A percentile compares a stretch with the other conserved stretches of the same genome.
Evolutionary conservation across 1,284 basidiomycete species (phyloP).

Genomic region (Cryptococcus amylolentus): DNA sequence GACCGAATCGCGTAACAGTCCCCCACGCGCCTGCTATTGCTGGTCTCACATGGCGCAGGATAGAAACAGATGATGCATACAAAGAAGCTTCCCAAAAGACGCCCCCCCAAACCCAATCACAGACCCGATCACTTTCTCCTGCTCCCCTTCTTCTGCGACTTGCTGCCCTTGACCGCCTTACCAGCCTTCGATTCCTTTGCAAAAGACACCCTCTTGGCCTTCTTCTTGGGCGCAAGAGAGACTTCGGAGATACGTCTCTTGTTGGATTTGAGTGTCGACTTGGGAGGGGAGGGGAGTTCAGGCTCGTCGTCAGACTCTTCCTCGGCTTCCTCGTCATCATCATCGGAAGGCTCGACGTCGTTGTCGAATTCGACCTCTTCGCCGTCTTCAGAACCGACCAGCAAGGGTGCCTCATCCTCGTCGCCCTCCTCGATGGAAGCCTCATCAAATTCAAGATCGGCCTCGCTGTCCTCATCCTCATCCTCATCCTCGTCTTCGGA

Average conservation of each 20-base stretch:
- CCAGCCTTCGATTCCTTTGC: conserved; percentile 6
- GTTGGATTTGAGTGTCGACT: conserved; percentile 3
- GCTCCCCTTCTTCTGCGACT: conserved; percentile 19
- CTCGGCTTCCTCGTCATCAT: conserved; percentile 36
- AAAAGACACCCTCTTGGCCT: conserved; percentile 33
- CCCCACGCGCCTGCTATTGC: too few species aligned
- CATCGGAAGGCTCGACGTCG: conserved; percentile 41
- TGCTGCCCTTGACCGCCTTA: conserved; percentile 3
- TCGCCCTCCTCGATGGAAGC: conserved; percentile 30
- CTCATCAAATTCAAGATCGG: conserved; percentile 41
- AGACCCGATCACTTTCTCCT: conserved; percentile 7
- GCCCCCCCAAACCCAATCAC: background rate
- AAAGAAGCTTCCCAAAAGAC: too few species aligned
- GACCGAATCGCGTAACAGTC: too few species aligned
- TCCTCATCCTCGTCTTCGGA: conserved; percentile 43
- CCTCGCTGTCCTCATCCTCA: conserved; percentile 37
- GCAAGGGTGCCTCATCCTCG: conserved; percentile 28
- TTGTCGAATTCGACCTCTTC: conserved; percentile 45
- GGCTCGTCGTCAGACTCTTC: conserved; percentile 14
- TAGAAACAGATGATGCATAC: too few species aligned
- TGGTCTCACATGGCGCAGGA: too few species aligned
- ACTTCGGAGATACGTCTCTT: conserved; percentile 20
- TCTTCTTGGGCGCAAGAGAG: conserved; percentile 17
- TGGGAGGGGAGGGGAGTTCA: conserved; percentile 10
- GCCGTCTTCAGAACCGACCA: conserved; percentile 38